Percentiles rank a stretch among this genome's conserved stretches.
Evolutionary conservation across 208 protist species (phyloP).

Genomic region (Leishmania aethiopica): DNA sequence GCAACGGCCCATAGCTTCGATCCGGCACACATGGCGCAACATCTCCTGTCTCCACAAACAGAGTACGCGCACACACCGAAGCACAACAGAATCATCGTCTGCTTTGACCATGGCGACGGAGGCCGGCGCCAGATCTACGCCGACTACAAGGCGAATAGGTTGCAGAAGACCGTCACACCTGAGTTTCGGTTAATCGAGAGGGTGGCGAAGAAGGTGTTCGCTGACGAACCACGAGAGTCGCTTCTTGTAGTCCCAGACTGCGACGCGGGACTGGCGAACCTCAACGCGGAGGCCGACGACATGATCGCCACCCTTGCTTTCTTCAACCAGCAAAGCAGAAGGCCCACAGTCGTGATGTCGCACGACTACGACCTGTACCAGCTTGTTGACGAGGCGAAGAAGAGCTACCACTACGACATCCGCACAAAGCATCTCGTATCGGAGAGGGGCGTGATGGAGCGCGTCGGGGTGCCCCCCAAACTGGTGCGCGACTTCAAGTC

Average conservation of each 20-base stretch:
- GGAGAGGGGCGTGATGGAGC: constrained; percentile 79
- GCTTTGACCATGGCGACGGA: constrained; percentile 92
- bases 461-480: constrained; percentile 81
- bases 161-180: constrained; percentile 32
- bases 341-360: constrained; percentile 85
- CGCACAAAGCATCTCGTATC: constrained; percentile 88
- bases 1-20: constrained; percentile 89
- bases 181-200: constrained; percentile 81
- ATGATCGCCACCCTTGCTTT: constrained; percentile 87
- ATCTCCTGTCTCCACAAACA: constrained; percentile 86
- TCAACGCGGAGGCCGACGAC: constrained; percentile 91
- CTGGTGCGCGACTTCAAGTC: constrained; percentile 89
- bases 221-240: constrained; percentile 71
- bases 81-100: constrained; percentile 86
- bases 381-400: constrained; percentile 77
- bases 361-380: constrained; percentile 92
- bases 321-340: constrained; percentile 71
- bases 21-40: constrained; percentile 75
- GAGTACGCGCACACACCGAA: constrained; percentile 89
- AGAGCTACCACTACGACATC: constrained; percentile 86
- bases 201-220: constrained; percentile 79
- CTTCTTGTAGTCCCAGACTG: constrained; percentile 77
- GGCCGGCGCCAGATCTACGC: constrained; percentile 74
- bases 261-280: constrained; percentile 58
- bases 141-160: constrained; percentile 82